Percentiles rank a stretch among this genome's conserved stretches.
phyloP scores from a whole-genome alignment of 495 filamentous ascomycete genomes.

The Immersiella caudata region DNA sequence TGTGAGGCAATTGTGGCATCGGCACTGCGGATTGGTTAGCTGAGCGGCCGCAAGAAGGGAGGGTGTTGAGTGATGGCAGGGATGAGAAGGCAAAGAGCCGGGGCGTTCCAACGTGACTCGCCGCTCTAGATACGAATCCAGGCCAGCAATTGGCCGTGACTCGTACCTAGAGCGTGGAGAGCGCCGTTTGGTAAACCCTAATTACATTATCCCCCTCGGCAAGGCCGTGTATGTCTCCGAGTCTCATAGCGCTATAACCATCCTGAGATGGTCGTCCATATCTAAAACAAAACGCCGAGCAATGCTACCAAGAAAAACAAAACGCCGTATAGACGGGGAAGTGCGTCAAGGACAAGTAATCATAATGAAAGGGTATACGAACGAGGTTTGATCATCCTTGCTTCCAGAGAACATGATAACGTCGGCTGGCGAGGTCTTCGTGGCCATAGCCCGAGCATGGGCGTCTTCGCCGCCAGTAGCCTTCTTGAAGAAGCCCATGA shows the following conservation, averaged over 20 bases:
- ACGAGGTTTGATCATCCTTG: conserved; percentile 95
- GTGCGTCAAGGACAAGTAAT: conserved; percentile 26
- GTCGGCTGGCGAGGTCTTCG: conserved; percentile 93
- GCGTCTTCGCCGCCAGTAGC: conserved; percentile 82
- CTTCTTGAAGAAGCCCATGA: conserved; percentile 91
- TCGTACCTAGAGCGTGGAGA: conserved; percentile 45
- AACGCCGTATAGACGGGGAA: neutral
- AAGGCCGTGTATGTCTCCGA: conserved; percentile 10
- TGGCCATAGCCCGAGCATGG: conserved; percentile 76
- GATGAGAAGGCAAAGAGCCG: neutral
- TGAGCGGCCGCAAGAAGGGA: conserved; percentile 27
- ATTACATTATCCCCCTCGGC: conserved; percentile 18
- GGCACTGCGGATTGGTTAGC: conserved; percentile 48
- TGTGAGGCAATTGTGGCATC: conserved; percentile 72
- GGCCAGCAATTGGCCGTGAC: conserved; percentile 36
- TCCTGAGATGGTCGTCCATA: neutral
- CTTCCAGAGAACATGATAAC: conserved; percentile 98
- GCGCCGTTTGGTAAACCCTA: conserved; percentile 24
- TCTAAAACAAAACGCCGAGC: neutral
- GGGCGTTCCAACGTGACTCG: conserved; percentile 53
- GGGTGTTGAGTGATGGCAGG: conserved; percentile 4
- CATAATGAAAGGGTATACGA: conserved; percentile 53
- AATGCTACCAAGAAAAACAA: conserved; percentile 12
- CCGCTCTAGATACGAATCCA: conserved; percentile 55
- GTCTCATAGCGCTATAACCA: neutral